Base-by-base conservation (phyloP, 2,329 filamentous ascomycete genomes). In the Ophiostoma sp. region DNA sequence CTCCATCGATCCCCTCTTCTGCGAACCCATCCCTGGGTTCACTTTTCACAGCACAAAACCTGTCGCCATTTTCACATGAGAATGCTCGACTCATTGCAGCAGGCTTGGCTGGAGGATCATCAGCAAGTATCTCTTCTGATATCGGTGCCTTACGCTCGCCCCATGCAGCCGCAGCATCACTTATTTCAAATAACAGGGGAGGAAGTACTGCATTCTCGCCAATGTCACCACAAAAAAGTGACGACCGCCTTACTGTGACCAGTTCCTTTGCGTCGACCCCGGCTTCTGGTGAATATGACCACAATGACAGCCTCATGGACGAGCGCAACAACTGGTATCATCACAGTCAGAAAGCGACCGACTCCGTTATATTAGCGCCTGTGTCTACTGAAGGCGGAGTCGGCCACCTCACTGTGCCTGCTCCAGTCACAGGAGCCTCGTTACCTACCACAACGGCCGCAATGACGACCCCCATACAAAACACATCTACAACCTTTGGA, bases 191-290 rank as follows among this genome's bases (percentile, higher is more conserved):
- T 11, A 36, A 42, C 17, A 66, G 61, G 19, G 52, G 45, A 25
- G 52, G 50, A 6, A 39, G 33, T 1, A 69, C 6, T 11, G 39
- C 36, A 3, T 72, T 72, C 22, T 73, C 68, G 28, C 72, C 72
- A 19, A 19, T 70, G 33, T 73, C 72, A 0, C 59, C 72, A 3
- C 7, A 59, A 0, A 59, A 61, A 4, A 42, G 25, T n/a, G 72
- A 73, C 22, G 72, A 71, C 9, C 59, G 48, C 9, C 31, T 73
- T 2, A 48, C 72, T 3, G 36, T 73, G 1, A 15, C 66, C 1
- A 69, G 69, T 11, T 73, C 72, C 15, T 73, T 71, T 50, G 72
- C 50, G 17, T 73, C 72, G 1, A 73, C 72, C 2, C 72, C 72
- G 2, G 69, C 61, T 8, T 63, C 70, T 12, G 33, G 48, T 7